Evolutionary conservation across 169 alveolate species (phyloP).

Genomic region (Plasmodium inui): DNA sequence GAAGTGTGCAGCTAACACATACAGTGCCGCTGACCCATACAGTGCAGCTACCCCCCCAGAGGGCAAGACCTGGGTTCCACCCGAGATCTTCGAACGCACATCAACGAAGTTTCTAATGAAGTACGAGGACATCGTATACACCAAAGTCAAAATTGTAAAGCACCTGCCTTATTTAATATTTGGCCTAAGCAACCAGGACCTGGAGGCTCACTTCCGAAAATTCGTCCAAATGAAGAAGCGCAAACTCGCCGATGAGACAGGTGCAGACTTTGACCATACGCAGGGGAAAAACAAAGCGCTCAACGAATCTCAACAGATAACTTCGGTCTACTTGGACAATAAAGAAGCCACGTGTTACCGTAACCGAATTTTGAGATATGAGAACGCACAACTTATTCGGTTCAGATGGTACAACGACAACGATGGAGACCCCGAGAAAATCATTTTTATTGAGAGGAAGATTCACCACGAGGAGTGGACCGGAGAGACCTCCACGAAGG

Average conservation of each 20-base stretch:
- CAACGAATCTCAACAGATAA: slow-evolving; percentile 83
- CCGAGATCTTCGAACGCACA: slow-evolving; percentile 84
- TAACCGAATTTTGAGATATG: slow-evolving; percentile 83
- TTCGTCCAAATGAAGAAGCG: slow-evolving; percentile 46
- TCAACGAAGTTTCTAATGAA: slow-evolving; percentile 86
- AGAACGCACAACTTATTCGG: slow-evolving; percentile 85
- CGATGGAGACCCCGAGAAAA: slow-evolving; percentile 78
- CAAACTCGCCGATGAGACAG: not conserved
- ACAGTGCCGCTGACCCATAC: not conserved
- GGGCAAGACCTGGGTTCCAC: slow-evolving; percentile 81
- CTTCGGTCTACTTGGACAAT: slow-evolving; percentile 85
- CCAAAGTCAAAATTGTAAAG: slow-evolving; percentile 83
- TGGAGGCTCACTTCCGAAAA: slow-evolving; percentile 72
- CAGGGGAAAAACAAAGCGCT: slow-evolving; percentile 26
- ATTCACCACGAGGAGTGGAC: slow-evolving; percentile 90
- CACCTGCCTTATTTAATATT: slow-evolving; percentile 86
- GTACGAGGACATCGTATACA: slow-evolving; percentile 82
- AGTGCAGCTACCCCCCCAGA: not conserved
- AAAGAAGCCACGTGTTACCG: slow-evolving; percentile 78
- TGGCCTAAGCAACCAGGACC: slow-evolving; percentile 82
- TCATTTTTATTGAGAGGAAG: slow-evolving; percentile 80
- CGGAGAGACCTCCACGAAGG: slow-evolving; percentile 85
- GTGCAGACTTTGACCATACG: not conserved
- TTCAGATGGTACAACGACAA: slow-evolving; percentile 87
- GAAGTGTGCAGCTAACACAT: not conserved